These are phyloP conservation scores for Trametes polyzona DNA, from an alignment of 1,284 basidiomycete genomes.

Conservation along the genomic window DNA sequence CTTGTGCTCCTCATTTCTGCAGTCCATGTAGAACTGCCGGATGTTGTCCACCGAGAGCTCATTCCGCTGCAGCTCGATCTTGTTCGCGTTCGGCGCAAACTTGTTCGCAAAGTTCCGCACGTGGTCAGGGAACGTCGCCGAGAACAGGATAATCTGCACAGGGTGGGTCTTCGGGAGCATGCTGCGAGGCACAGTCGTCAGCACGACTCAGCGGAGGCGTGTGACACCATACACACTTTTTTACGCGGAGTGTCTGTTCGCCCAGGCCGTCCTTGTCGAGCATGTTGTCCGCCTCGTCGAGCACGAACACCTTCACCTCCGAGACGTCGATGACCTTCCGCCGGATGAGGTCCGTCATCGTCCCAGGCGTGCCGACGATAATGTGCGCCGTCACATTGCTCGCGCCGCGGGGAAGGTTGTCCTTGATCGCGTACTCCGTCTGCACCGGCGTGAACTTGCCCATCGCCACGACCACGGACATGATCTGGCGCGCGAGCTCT, in stretches of 20 bases:
- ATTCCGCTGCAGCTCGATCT: constrained; percentile 94
- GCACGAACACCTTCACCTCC: constrained; percentile 90
- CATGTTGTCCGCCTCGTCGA: constrained; percentile 99
- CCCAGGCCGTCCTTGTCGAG: constrained; percentile 94
- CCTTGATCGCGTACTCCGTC: constrained; percentile 95
- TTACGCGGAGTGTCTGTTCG: constrained; percentile 95
- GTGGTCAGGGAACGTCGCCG: constrained; percentile 95
- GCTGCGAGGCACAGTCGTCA: constrained; percentile 40
- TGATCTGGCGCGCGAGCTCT: constrained; percentile 97
- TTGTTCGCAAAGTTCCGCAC: constrained; percentile 90
- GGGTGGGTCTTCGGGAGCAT: constrained; percentile 62
- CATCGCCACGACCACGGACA: constrained; percentile 93
- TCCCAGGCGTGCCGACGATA: constrained; percentile 96
- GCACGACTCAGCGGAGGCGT: background rate
- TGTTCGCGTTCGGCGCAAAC: constrained; percentile 94
- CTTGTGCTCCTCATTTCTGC: constrained; percentile 87
- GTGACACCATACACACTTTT: constrained; percentile 67
- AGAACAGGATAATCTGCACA: constrained; percentile 94
- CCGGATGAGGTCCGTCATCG: constrained; percentile 85
- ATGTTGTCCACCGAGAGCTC: constrained; percentile 96
- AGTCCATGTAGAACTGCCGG: constrained; percentile 98
- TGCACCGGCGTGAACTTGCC: constrained; percentile 94
- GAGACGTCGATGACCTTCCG: constrained; percentile 77
- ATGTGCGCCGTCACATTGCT: constrained; percentile 87
- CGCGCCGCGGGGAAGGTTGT: constrained; percentile 70